Conservation (phyloP, 768 basidiomycete species). For the Agrocybe chaxingu region DNA sequence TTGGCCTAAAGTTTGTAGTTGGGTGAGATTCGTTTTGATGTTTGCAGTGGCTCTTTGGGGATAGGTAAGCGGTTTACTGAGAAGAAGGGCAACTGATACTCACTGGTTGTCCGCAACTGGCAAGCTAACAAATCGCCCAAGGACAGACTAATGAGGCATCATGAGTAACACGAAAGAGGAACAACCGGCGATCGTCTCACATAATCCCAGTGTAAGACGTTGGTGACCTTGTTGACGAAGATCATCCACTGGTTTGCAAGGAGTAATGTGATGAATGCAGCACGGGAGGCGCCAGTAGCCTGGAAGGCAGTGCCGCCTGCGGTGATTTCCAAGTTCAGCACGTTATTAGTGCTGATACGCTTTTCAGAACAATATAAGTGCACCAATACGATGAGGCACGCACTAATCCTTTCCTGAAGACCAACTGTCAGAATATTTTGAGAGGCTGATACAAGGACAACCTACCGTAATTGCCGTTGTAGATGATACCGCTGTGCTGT, state of each 20-base stretch:
- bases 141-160: conserved; percentile 40
- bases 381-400: conserved; percentile 7
- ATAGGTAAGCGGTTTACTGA: neutral
- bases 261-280: conserved; percentile 51
- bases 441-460: neutral
- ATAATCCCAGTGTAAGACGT: conserved; percentile 65
- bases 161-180: conserved; percentile 1
- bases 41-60: conserved; percentile 44
- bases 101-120: conserved; percentile 45
- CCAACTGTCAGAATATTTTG: neutral
- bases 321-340: conserved; percentile 55
- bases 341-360: conserved; percentile 47
- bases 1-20: conserved; percentile 44
- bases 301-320: conserved; percentile 57
- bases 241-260: conserved; percentile 68
- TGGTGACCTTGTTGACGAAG: conserved; percentile 51
- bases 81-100: conserved; percentile 7
- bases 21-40: conserved; percentile 51
- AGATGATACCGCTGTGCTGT: conserved; percentile 58
- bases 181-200: conserved; percentile 32
- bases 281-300: conserved; percentile 34
- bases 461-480: conserved; percentile 66
- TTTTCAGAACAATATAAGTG: neutral
- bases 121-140: conserved; percentile 64
- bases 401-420: conserved; percentile 39